These are phyloP conservation scores for Nakataea oryzae DNA, from an alignment of 2,329 filamentous ascomycete species.

Conservation along the genomic window DNA sequence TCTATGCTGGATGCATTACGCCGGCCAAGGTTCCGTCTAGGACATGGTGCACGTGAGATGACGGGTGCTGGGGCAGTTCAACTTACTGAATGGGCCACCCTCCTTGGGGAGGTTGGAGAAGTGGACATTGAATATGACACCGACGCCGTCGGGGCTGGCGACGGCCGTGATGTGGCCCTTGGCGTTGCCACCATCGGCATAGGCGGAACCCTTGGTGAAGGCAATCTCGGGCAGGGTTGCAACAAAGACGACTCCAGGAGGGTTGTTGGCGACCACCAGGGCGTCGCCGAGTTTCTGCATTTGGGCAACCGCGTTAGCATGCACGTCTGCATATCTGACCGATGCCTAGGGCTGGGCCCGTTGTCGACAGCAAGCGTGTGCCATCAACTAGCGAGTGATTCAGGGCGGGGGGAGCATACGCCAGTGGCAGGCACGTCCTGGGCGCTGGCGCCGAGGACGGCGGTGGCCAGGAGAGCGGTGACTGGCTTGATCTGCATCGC, in stretches of 20 bases:
- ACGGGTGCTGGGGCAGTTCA: conserved; percentile 21
- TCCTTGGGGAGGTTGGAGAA: conserved; percentile 20
- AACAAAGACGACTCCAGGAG: conserved; percentile 38
- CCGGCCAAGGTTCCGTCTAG: not conserved
- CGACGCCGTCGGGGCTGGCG: conserved; percentile 15
- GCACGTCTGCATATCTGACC: no score
- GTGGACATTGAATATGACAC: conserved; percentile 19
- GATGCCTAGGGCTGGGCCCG: not conserved
- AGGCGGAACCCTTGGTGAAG: conserved; percentile 34
- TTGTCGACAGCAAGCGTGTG: not conserved
- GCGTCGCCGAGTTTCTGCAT: conserved; percentile 9
- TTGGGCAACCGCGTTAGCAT: not conserved
- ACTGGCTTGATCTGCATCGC: conserved; percentile 3
- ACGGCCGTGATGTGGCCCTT: conserved; percentile 23
- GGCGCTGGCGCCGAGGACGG: conserved; percentile 1
- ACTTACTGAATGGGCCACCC: conserved; percentile 22
- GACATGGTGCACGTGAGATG: not conserved
- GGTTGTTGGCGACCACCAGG: conserved; percentile 39
- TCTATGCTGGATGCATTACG: not conserved
- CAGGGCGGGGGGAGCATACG: not conserved
- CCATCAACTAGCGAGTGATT: not conserved
- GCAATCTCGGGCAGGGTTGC: conserved; percentile 43
- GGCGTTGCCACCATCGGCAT: conserved; percentile 38
- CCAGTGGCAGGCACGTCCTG: not conserved
- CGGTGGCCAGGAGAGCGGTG: conserved; percentile 1